Evolutionary conservation across 257 asterid species (phyloP).

Genomic region (Linderniella brevidens): DNA sequence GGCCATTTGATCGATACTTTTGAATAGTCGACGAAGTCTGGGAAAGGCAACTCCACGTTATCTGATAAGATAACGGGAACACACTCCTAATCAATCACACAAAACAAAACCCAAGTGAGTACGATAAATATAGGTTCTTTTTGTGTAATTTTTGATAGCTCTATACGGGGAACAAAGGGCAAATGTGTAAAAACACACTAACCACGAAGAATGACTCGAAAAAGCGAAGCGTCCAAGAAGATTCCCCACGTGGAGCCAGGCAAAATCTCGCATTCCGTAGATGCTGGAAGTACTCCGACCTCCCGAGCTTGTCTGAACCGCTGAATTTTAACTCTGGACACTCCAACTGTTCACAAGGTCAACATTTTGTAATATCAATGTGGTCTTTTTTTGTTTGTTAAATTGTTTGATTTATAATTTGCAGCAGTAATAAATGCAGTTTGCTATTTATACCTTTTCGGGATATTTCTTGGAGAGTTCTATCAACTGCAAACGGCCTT

Average conservation of each 20-base stretch:
- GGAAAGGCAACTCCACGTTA: conserved; percentile 79
- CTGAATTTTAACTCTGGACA: conserved; percentile 94
- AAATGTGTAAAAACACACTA: conserved; percentile 8
- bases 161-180: background rate
- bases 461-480: conserved; percentile 75
- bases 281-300: conserved; percentile 67
- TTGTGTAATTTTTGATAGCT: background rate
- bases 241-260: conserved; percentile 94
- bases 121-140: no score
- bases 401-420: no score
- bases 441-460: conserved; percentile 37
- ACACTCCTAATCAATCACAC: conserved; percentile 47
- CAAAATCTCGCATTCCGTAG: conserved; percentile 89
- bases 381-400: no score
- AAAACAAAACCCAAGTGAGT: conserved; percentile 9
- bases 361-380: conserved; percentile 18
- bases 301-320: conserved; percentile 78
- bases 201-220: conserved; percentile 98
- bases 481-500: conserved; percentile 66
- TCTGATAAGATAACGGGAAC: conserved; percentile 88
- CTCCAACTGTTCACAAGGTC: conserved; percentile 85
- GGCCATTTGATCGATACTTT: conserved; percentile 93
- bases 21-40: conserved; percentile 51
- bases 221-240: conserved; percentile 98
- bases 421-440: no score